phyloP scores from a whole-genome alignment of 2,329 filamentous ascomycete species.

The Alternaria brassicae region DNA sequence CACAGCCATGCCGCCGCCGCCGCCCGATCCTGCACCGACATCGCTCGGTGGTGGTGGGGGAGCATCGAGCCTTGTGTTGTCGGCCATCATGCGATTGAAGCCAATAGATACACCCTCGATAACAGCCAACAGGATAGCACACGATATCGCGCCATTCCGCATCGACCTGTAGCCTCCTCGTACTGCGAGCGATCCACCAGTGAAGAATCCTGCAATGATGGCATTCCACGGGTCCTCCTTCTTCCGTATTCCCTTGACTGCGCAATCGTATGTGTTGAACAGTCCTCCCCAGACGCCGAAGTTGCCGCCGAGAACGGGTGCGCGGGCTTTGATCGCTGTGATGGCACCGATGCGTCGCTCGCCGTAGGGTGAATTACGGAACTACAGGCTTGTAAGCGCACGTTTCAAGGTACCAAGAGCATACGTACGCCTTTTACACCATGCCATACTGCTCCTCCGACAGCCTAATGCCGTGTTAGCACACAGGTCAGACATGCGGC shows the following conservation, averaged over 20 bases:
- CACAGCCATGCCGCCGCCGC: slow-evolving; percentile 30
- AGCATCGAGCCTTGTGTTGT: slow-evolving; percentile 79
- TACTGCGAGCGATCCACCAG: slow-evolving; percentile 82
- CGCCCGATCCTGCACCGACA: slow-evolving; percentile 27
- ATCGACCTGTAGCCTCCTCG: slow-evolving; percentile 91
- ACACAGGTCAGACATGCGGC: slow-evolving; percentile 1
- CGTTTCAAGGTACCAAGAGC: not conserved
- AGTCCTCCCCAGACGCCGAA: slow-evolving; percentile 98
- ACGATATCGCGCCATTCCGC: slow-evolving; percentile 94
- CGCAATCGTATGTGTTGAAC: slow-evolving; percentile 96
- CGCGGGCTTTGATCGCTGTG: slow-evolving; percentile 96
- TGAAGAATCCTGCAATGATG: slow-evolving; percentile 97
- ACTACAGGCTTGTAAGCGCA: slow-evolving; percentile 31
- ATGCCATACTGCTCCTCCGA: slow-evolving; percentile 77
- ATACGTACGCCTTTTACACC: slow-evolving; percentile 86
- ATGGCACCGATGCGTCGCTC: slow-evolving; percentile 93
- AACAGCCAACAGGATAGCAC: slow-evolving; percentile 89
- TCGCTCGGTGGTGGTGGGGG: slow-evolving; percentile 55
- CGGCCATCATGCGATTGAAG: slow-evolving; percentile 92
- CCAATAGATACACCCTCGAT: slow-evolving; percentile 98
- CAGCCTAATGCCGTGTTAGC: slow-evolving; percentile 43
- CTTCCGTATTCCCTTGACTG: slow-evolving; percentile 86
- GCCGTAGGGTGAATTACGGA: slow-evolving; percentile 68
- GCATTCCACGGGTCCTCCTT: slow-evolving; percentile 99
- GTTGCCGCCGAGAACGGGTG: slow-evolving; percentile 94